Percentiles rank a stretch among this genome's conserved stretches.
Evolutionary conservation across 2,329 filamentous ascomycete genomes (phyloP).

Genomic region (Fusarium nodosum): DNA sequence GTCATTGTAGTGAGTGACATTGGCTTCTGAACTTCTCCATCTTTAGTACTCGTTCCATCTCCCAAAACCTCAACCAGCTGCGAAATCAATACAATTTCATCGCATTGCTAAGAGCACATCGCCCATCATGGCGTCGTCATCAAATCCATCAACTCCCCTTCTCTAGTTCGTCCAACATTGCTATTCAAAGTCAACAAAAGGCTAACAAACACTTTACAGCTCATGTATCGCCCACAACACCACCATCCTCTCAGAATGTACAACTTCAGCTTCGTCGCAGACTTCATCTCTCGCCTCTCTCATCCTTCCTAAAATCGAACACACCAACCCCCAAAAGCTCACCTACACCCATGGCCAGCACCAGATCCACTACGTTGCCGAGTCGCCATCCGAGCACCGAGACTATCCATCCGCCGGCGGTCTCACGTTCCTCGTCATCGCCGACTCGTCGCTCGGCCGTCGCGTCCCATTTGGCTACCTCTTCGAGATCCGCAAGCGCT

Average conservation of each 20-base stretch:
- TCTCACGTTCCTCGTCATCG: conserved; percentile 92
- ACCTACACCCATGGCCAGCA: conserved; percentile 93
- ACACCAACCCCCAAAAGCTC: conserved; percentile 84
- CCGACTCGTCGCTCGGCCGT: conserved; percentile 82
- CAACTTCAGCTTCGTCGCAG: conserved; percentile 83
- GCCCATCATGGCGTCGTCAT: conserved; percentile 76
- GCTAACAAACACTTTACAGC: conserved; percentile 61
- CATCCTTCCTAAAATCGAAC: conserved; percentile 94
- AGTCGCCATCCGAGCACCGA: conserved; percentile 77
- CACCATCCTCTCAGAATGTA: conserved; percentile 94
- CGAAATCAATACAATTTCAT: background rate
- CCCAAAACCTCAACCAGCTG: background rate
- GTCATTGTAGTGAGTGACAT: conserved; percentile 43
- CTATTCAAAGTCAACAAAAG: background rate
- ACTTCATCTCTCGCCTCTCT: conserved; percentile 90
- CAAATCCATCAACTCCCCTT: conserved; percentile 74
- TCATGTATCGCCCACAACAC: conserved; percentile 94
- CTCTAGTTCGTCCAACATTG: conserved; percentile 72
- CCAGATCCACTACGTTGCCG: conserved; percentile 96
- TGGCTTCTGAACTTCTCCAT: background rate
- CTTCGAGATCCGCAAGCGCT: conserved; percentile 89
- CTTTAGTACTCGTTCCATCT: background rate
- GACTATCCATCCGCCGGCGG: conserved; percentile 76
- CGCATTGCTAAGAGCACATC: background rate
- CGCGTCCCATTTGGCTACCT: conserved; percentile 95